These are phyloP conservation scores for Pythium aphanidermatum DNA, from an alignment of 352 stramenopile species.

Conservation along the genomic window DNA sequence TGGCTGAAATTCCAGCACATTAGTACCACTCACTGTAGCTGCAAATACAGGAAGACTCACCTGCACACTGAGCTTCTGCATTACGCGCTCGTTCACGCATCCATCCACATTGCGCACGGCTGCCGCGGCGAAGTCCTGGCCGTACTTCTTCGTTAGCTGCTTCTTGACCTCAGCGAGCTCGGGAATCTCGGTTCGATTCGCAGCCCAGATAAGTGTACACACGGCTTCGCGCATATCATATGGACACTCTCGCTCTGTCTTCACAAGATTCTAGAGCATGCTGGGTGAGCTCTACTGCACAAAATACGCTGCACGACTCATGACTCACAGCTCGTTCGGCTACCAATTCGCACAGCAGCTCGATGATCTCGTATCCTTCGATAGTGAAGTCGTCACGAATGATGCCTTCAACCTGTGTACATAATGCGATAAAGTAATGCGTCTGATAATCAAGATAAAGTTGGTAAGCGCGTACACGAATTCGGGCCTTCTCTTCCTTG, in stretches of 20 bases:
- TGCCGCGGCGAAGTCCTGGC: constrained; percentile 80
- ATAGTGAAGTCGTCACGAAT: constrained; percentile 95
- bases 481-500: constrained; percentile 93
- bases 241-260: constrained; percentile 88
- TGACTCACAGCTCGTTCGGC: constrained; percentile 81
- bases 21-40: background rate
- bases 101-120: constrained; percentile 84
- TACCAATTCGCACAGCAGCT: constrained; percentile 92
- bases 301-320: no score
- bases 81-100: constrained; percentile 89
- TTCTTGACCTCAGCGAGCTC: constrained; percentile 89
- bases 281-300: no score
- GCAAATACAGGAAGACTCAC: constrained; percentile 10
- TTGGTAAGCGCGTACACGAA: constrained; percentile 91
- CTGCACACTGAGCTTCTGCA: constrained; percentile 92
- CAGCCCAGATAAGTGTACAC: constrained; percentile 93
- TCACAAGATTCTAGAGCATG: constrained; percentile 78
- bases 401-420: constrained; percentile 78
- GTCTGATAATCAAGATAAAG: no score
- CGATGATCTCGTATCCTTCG: constrained; percentile 95
- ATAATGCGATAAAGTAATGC: background rate
- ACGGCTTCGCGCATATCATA: constrained; percentile 91
- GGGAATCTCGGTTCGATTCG: constrained; percentile 88
- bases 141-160: constrained; percentile 86
- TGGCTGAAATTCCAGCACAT: constrained; percentile 33